Evolutionary conservation across 2,329 filamentous ascomycete species (phyloP).

Genomic region (Colletotrichum tanaceti): DNA sequence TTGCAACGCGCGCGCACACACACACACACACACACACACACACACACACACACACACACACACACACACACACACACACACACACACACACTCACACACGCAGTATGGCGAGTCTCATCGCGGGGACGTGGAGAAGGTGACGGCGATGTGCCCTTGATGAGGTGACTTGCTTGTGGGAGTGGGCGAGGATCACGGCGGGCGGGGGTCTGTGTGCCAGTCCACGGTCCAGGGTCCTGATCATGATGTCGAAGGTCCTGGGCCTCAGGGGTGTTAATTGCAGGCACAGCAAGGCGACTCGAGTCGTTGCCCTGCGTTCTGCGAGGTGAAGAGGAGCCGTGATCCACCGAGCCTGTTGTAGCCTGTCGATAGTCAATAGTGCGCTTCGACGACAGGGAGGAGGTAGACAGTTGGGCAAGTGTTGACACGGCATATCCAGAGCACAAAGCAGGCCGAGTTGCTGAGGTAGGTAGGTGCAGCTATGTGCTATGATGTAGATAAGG

Average conservation of each 20-base stretch:
- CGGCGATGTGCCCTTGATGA: conserved; percentile 38
- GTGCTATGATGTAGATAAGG: neutral
- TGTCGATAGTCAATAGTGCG: conserved; percentile 26
- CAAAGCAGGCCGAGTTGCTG: neutral
- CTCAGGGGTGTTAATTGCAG: conserved; percentile 16
- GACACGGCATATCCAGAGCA: neutral
- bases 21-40: neutral
- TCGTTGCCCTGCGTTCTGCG: conserved; percentile 6
- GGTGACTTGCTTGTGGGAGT: conserved; percentile 28
- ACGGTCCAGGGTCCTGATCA: conserved; percentile 37
- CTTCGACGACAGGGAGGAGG: conserved; percentile 28
- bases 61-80: too few species aligned
- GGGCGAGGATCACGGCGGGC: conserved; percentile 26
- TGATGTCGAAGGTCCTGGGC: conserved; percentile 28
- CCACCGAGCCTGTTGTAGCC: conserved; percentile 16
- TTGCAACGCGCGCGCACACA: too few species aligned
- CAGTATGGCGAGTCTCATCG: conserved; percentile 10
- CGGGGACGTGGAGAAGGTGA: conserved; percentile 39
- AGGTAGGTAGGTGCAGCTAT: neutral
- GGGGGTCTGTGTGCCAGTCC: conserved; percentile 29
- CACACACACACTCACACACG: too few species aligned
- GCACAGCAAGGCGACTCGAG: neutral
- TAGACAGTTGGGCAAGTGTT: conserved; percentile 14
- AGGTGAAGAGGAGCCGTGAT: conserved; percentile 2
- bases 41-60: too few species aligned